These are phyloP conservation scores for Phytophthora parvispora DNA, from an alignment of 352 stramenopile genomes.

Conservation along the genomic window DNA sequence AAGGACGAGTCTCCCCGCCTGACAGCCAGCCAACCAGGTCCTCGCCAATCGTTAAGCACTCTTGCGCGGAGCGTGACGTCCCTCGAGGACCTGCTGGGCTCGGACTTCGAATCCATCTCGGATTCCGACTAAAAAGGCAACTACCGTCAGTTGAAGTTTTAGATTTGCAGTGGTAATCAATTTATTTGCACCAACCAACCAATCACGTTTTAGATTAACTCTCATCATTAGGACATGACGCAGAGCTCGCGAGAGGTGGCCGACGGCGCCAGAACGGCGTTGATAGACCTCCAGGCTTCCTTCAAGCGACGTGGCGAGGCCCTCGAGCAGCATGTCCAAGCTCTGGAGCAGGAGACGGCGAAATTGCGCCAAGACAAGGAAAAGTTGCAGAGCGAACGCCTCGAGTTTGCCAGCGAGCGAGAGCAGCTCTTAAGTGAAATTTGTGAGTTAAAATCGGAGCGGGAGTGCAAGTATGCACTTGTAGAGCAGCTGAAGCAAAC, in stretches of 20 bases:
- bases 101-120: slow-evolving; percentile 25
- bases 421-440: not conserved
- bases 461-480: not conserved
- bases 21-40: slow-evolving; percentile 17
- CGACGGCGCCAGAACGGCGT: not conserved
- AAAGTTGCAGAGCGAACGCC: not conserved
- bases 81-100: slow-evolving; percentile 19
- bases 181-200: not conserved
- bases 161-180: not conserved
- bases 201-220: not conserved
- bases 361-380: not conserved
- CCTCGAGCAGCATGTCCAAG: not conserved
- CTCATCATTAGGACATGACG: not conserved
- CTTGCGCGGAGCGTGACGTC: slow-evolving; percentile 17
- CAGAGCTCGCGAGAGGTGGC: not conserved
- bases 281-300: not conserved
- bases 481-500: not conserved
- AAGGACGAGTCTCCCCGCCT: slow-evolving; percentile 5
- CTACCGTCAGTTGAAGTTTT: not conserved
- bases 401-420: not conserved
- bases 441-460: not conserved
- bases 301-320: not conserved
- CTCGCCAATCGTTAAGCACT: slow-evolving; percentile 15
- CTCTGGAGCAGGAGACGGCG: not conserved
- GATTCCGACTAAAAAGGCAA: slow-evolving; percentile 8